Evolutionary conservation across 192 early-diverging fungal genomes (phyloP), one percentile per base, ranked within the genome.

Genomic region (Backusella macrospora): DNA sequence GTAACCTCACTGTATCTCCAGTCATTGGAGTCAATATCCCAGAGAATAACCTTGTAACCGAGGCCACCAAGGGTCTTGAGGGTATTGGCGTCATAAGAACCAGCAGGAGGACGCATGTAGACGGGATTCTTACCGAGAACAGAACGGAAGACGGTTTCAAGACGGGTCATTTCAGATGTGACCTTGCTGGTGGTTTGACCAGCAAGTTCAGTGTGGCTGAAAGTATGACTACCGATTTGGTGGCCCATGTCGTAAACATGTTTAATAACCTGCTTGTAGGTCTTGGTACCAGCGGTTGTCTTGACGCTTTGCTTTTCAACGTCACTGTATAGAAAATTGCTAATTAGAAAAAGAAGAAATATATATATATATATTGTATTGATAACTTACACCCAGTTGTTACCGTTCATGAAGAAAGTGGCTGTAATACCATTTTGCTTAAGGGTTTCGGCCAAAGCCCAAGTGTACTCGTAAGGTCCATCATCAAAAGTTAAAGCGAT

Each of bases 321-420:
- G 63, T 79, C 44, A 23, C 70, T 68, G 59, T 37, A 59, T 59
- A 26, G 10, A 43, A n/a, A 15, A 43, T 37, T 63, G 6, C 39
- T 40, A 42, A 34, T 39, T 45, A 74, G 26, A 16, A 59, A 26
- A 46, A 44, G n/a, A 23, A 46, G 45, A 68, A 13, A 68, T 15
- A 26, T 16, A 62, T 34, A 62, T 18, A 34, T 34, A 62, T n/a
- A n/a, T 10, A 26, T 37, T 55, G 39, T 16, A 46, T 34, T 1
- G 4, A 16, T 26, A 29, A 80, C 80, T 74, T 76, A 83, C 84
- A 73, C 72, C 59, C 76, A 79, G 78, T 90, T 91, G 34, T 81
- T 46, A 6, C 89, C 91, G 75, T 92, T 90, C 72, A 92, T 73
- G 73, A 93, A 93, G 80, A 92, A 93, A 23, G 91, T 93, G 8